Evolutionary conservation across 768 basidiomycete genomes (phyloP).

Genomic region (Piloderma croceum): DNA sequence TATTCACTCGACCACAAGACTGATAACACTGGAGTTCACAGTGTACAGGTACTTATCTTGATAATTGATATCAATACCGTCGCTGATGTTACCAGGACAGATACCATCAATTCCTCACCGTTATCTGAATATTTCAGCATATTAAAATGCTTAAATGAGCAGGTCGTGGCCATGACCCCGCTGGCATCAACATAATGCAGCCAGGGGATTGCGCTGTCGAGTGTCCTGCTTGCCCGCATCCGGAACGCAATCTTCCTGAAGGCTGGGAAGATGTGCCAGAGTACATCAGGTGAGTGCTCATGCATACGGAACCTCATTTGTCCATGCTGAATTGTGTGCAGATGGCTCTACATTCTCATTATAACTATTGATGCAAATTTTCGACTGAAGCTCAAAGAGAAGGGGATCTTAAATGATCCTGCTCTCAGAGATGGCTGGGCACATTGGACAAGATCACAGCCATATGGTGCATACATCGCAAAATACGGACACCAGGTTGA

Average conservation of each 20-base stretch:
- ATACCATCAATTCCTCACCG: slow-evolving; percentile 6
- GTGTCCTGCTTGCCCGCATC: slow-evolving; percentile 9
- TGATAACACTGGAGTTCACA: slow-evolving; percentile 2
- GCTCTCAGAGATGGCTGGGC: slow-evolving; percentile 9
- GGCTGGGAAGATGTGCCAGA: slow-evolving; percentile 2
- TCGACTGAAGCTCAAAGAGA: slow-evolving; percentile 9
- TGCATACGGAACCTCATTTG: neutral
- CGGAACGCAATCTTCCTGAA: slow-evolving; percentile 7
- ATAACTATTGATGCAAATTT: slow-evolving; percentile 16
- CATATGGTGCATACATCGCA: slow-evolving; percentile 4
- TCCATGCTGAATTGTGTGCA: neutral
- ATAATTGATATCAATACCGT: neutral
- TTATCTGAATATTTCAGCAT: slow-evolving; percentile 5
- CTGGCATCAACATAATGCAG: neutral
- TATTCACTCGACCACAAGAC: slow-evolving; percentile 4
- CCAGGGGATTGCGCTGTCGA: slow-evolving; percentile 3
- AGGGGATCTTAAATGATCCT: slow-evolving; percentile 10
- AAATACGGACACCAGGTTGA: neutral
- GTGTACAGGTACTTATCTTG: slow-evolving; percentile 3
- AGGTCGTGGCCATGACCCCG: slow-evolving; percentile 3
- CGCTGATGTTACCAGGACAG: neutral
- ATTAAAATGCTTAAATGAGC: slow-evolving; percentile 6
- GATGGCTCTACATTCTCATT: slow-evolving; percentile 10
- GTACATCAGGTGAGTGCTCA: neutral
- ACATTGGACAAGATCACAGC: slow-evolving; percentile 9